phyloP scores from a whole-genome alignment of 106 monocot genomes.

The Vanilla planifolia region DNA sequence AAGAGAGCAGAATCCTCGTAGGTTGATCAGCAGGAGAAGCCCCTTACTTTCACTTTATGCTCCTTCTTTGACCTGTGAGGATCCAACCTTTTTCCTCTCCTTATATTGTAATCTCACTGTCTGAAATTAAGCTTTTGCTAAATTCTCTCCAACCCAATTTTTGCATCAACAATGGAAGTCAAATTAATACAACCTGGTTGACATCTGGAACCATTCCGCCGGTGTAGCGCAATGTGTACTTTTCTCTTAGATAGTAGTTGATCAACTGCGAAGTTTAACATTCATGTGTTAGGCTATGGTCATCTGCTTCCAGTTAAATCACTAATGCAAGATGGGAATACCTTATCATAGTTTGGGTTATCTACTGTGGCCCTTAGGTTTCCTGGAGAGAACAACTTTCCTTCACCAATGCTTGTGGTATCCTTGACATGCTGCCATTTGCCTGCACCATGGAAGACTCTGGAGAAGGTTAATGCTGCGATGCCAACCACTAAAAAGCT shows the following conservation, averaged over 20 bases:
- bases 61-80: no score
- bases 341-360: slow-evolving; percentile 80
- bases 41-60: no score
- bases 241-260: slow-evolving; percentile 87
- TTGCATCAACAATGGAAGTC: no score
- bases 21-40: no score
- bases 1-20: no score
- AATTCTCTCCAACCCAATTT: no score
- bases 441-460: slow-evolving; percentile 26
- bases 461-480: background rate
- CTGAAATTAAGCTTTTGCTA: no score
- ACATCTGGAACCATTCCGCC: slow-evolving; percentile 99
- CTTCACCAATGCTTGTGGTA: slow-evolving; percentile 81
- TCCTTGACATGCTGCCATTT: slow-evolving; percentile 98
- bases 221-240: slow-evolving; percentile 98
- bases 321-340: no score
- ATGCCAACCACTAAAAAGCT: no score
- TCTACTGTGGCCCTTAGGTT: slow-evolving; percentile 92
- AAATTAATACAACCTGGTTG: slow-evolving; percentile 59
- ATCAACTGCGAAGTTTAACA: slow-evolving; percentile 13
- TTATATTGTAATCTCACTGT: no score
- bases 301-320: no score
- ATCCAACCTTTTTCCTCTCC: no score
- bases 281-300: background rate
- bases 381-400: slow-evolving; percentile 97